phyloP scores from a whole-genome alignment of 805 yeast species.

The Metschnikowia colocasiae region DNA sequence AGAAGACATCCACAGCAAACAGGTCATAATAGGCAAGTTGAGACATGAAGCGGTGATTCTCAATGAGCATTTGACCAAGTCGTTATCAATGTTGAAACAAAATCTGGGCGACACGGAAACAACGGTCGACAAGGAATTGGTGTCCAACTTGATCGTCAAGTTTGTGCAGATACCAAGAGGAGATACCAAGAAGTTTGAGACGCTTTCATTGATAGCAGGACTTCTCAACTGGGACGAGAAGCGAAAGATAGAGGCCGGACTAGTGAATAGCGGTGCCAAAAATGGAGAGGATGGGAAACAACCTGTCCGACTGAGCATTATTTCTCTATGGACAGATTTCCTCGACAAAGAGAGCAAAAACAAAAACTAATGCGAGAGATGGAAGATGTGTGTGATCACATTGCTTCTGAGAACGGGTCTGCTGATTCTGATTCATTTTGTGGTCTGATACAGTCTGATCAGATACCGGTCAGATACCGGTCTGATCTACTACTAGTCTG shows the following conservation, averaged over 20 bases:
- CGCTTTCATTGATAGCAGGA: constrained; percentile 76
- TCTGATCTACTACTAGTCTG: no score
- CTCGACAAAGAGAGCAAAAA: constrained; percentile 61
- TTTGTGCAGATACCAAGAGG: constrained; percentile 87
- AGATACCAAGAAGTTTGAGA: constrained; percentile 93
- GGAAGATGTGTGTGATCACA: no score
- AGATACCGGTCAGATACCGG: no score
- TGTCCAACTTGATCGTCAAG: constrained; percentile 80
- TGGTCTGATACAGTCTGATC: no score
- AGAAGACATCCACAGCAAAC: constrained; percentile 57
- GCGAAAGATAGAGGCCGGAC: constrained; percentile 71
- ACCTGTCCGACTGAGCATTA: constrained; percentile 51
- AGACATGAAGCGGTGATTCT: constrained; percentile 91
- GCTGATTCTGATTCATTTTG: no score
- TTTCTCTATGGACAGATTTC: constrained; percentile 75
- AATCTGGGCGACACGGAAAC: constrained; percentile 59
- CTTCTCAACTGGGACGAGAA: constrained; percentile 86
- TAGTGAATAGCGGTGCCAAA: constrained; percentile 35
- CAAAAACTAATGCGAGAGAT: neutral
- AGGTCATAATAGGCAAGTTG: constrained; percentile 78
- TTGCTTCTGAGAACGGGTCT: no score
- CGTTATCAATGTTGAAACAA: constrained; percentile 76
- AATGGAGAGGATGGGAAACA: constrained; percentile 19
- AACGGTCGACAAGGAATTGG: constrained; percentile 80
- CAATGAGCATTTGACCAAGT: constrained; percentile 94